Evolutionary conservation across 495 filamentous ascomycete genomes (phyloP), one percentile per base, ranked within the genome.

Genomic region (Xylaria telfairii): DNA sequence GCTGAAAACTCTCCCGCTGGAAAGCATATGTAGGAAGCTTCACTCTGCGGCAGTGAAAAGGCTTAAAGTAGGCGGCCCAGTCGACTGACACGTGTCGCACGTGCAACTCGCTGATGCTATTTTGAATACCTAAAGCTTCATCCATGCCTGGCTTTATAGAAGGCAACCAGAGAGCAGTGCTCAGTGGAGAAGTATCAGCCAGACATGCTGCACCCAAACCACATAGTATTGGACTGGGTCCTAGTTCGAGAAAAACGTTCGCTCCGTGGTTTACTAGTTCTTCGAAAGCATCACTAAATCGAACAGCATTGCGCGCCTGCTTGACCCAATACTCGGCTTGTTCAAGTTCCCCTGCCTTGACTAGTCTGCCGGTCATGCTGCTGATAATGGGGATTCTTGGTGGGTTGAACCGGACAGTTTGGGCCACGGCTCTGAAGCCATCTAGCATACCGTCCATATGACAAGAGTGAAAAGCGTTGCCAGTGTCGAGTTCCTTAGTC

Each of bases 21-120:
- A 80, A 80, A 53, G 78, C 77, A 61, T 80, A 80, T 0, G 78
- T 80, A 9, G 78, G 78, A 10, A 80, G 57, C 54, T 70, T 39
- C 39, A 80, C 75, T 1, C 72, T 59, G 28, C 53, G 71, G 34
- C 68, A 79, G 62, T 70, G 71, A 63, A 79, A 75, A 28, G 75
- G 71, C 53, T 71, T 42, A 63, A 76, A 80, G 69, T 76, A 80
- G 0, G 46, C 72, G 1, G 39, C 12, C 78, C 78, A 80, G 71
- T 79, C 62, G 41, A 79, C 71, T 4, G 72, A 34, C 1, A 79
- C 71, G 30, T 77, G 62, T 15, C 69, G 71, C 61, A 65, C 30
- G 49, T 79, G 75, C 15, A 79, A 68, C 15, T 68, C n/a, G 32
- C 56, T 37, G 39, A 77, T 21, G 62, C 70, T 71, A 10, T 54